Conservation (phyloP, 305 asterid genomes). For the Fraxinus platypoda region DNA sequence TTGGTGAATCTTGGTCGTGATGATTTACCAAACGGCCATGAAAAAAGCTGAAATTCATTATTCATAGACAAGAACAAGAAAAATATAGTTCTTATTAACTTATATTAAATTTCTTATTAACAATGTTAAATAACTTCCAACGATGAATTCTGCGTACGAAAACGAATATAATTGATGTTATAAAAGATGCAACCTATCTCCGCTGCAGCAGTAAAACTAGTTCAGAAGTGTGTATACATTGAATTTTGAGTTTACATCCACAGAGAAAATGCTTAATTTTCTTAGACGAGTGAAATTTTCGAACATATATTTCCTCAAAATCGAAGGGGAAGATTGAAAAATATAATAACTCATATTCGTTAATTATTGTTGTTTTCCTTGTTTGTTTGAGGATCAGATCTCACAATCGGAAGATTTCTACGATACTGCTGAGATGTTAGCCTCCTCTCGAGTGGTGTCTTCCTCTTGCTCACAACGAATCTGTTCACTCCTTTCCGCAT, state of each 20-base stretch:
- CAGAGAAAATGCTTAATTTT: neutral
- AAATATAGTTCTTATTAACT: neutral
- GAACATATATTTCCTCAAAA: neutral
- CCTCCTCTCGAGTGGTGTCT: slow-evolving; percentile 91
- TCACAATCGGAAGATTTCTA: slow-evolving; percentile 67
- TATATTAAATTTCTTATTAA: too few relatives aligned
- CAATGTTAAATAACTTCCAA: neutral
- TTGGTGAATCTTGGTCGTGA: neutral
- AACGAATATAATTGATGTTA: neutral
- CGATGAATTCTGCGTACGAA: neutral
- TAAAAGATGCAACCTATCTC: neutral
- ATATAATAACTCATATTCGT: neutral
- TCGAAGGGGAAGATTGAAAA: neutral
- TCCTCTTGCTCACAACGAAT: slow-evolving; percentile 94
- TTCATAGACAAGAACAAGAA: neutral
- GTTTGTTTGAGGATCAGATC: slow-evolving; percentile 47
- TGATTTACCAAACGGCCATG: neutral
- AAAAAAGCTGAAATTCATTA: neutral
- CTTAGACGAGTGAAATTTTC: neutral
- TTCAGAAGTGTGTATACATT: neutral
- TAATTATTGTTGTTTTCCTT: slow-evolving; percentile 47
- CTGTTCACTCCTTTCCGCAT: slow-evolving; percentile 94
- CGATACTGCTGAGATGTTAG: slow-evolving; percentile 73
- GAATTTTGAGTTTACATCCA: neutral
- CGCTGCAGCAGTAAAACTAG: neutral